Evolutionary conservation across 2,329 filamentous ascomycete species (phyloP).

Genomic region (Metarhizium robertsii): DNA sequence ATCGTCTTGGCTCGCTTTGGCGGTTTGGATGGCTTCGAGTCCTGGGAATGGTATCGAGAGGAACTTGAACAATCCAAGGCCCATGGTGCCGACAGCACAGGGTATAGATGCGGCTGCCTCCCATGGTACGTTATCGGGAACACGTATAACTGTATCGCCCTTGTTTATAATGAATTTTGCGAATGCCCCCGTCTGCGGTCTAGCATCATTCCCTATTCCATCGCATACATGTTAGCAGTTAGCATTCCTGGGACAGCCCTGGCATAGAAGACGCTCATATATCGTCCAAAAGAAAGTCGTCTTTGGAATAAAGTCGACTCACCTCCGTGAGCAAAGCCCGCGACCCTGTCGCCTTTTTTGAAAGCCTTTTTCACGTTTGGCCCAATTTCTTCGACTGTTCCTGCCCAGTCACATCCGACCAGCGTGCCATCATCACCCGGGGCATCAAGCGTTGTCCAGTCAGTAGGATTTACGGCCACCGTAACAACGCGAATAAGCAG

Average conservation of each 20-base stretch:
- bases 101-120: constrained; percentile 16
- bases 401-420: background rate
- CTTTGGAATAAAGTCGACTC: too few species aligned
- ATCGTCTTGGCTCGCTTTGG: background rate
- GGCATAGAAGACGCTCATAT: too few species aligned
- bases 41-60: constrained; percentile 15
- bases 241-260: too few species aligned
- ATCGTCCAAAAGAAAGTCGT: too few species aligned
- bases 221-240: too few species aligned
- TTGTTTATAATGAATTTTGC: constrained; percentile 3
- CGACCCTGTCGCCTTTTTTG: too few species aligned
- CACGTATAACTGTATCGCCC: constrained; percentile 13
- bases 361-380: too few species aligned
- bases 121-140: constrained; percentile 5
- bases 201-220: background rate
- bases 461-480: background rate
- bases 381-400: too few species aligned
- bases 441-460: background rate
- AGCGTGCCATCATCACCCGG: background rate
- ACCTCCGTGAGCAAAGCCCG: too few species aligned
- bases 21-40: too few species aligned
- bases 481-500: background rate
- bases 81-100: constrained; percentile 16
- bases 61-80: constrained; percentile 19
- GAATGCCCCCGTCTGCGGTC: background rate